Evolutionary conservation across 192 early-diverging fungal genomes (phyloP), one percentile per base, ranked within the genome.

Genomic region (Linnemannia exigua): DNA sequence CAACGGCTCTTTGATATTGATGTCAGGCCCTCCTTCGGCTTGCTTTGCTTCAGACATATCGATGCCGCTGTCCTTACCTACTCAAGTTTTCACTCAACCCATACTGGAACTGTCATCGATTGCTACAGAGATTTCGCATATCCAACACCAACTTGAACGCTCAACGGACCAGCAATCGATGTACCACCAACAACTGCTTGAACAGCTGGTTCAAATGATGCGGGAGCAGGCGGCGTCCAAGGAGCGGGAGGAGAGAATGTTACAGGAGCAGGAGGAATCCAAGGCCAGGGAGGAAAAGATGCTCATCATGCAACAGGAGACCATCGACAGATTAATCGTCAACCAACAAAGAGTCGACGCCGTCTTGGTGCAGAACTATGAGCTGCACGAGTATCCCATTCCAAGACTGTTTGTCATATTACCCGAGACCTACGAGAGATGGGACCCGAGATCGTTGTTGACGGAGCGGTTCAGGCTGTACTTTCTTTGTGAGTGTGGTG

Each of bases 321-420:
- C 50, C 41, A 70, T 52, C 28, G 51, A 74, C 35, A 46, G 51
- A 37, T 51, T 74, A 6, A 51, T 25, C 8, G 72, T 74, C 14
- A 35, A 70, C 33, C 67, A 61, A 31, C 48, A 72, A 71, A 66
- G 41, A n/a, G 58, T 66, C 20, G 71, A 79, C 14, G 78, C 70
- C 2, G 41, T 79, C 38, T 38, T 79, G 37, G 31, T 67, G 7
- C 70, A 79, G 28, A 73, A 72, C 63, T 79, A 79, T 25, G 78
- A 79, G 61, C 31, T 73, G 70, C 71, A 73, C 58, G 78, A 79
- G 63, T 79, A 79, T 31, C 70, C 78, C 25, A 74, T 74, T 36
- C 71, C 78, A 11, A 25, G 78, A 9, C 61, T 79, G n/a, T 79
- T 79, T 37, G 37, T 79, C 19, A 41, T 79, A 31, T n/a, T 79